Base-by-base conservation (phyloP, 768 basidiomycete species). In the Serendipita sp. region DNA sequence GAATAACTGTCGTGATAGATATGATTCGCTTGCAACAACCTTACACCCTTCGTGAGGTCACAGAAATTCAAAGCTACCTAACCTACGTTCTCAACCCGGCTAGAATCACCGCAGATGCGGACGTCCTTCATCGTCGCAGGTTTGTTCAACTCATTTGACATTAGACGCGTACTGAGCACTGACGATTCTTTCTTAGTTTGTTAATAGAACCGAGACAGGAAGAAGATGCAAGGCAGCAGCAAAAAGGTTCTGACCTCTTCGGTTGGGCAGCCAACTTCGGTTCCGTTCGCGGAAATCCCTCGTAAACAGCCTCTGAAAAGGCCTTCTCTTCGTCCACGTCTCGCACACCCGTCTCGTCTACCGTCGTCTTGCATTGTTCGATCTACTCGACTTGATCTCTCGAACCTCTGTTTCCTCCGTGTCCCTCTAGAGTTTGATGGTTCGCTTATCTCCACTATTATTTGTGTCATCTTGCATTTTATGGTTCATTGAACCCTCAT, bases 1-100 rank as follows among this genome's bases (percentile, higher is more conserved):
- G 33, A 34, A 45, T 56, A 22, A 34, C 43, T 62, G 33, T 43
- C 41, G 24, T 66, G 66, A 61, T 68, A 85, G 91, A 94, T 71
- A 88, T 94, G 82, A 90, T 91, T 72, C 86, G 91, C 24, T 94
- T 94, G 75, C 92, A 96, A 71, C 80, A 83, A 7, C 78, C 84
- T 3, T 95, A 89, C 76, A 85, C 84, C 67, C 79, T 98, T 60
- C 89, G 90, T 69, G 86, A 85, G 65, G 86, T 99, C 9, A 84
- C 85, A 2, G 94, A 96, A 72, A 85, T 92, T 3, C 93, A 97
- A 70, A 78, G 81, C 60, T 93, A 84, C 70, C 75, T 94, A 33
- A 80, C 78, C 44, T 76, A 80, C 42, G 83, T 83, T 30, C 90
- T 93, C 65, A 84, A 88, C 68, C 83, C 82, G 79, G 63, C 88